Base-by-base conservation (phyloP, 169 alveolate genomes). In the Cryptosporidium baileyi region DNA sequence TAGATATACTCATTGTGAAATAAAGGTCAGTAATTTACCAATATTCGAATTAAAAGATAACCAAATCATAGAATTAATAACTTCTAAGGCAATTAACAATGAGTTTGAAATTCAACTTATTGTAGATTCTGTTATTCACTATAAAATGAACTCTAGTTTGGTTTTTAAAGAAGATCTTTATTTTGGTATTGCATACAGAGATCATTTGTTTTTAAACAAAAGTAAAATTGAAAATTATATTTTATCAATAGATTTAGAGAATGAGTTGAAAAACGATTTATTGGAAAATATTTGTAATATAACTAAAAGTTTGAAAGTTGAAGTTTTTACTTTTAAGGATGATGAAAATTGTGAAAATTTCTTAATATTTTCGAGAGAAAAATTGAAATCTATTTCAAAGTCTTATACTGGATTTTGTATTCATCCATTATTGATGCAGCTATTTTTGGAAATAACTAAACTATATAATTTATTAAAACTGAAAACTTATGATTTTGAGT, bases 341-440 rank as follows among this genome's bases (percentile, higher is more conserved):
- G 28, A 47, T n/a, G 34, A 22, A 19, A 19, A 65, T 47, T 22
- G 22, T 47, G 7, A 38, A 1, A 40, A 38, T 22, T 54, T 34
- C 22, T 36, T 74, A 34, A 17, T 74, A 2, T 40, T 19, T 36
- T 28, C 67, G 0, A 45, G 36, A 2, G 85, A 74, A 40, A 51
- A 34, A 11, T 51, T 34, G 15, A 51, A 74, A 34, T 74, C 74
- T 9, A 2, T 74, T 11, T 74, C 85, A 57, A 74, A 51, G 24
- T 74, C 67, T 22, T 74, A 32, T 57, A 52, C 40, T 49, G 85
- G 85, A n/a, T 74, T 24, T 36, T 34, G 67, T 59, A 74, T 74
- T 19, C 85, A 74, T 32, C 85, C 85, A 22, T 34, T 22, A 7
- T 8, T 74, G n/a, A 52, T 74, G 4, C 74, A 74, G 19, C 19